Conservation (phyloP, 169 alveolate species). For the Prorocentrum cordatum region DNA sequence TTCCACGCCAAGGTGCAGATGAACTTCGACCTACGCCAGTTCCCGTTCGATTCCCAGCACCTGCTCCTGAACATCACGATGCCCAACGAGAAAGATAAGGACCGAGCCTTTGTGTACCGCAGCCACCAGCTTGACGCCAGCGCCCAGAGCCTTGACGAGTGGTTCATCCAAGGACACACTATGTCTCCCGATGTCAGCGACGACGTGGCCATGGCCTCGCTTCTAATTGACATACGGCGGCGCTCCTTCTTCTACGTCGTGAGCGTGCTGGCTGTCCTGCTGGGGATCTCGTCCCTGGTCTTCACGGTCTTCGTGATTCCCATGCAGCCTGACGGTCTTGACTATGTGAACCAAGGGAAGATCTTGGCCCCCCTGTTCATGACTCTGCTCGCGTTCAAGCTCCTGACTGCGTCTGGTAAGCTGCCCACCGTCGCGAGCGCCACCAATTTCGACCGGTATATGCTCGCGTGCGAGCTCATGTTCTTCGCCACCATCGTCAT, state of each 20-base stretch:
- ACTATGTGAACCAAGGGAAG: neutral
- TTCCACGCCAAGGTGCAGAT: too few species aligned
- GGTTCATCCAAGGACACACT: neutral
- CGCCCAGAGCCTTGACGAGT: constrained; percentile 10
- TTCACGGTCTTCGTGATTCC: neutral
- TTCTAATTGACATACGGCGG: neutral
- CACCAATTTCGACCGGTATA: constrained; percentile 42
- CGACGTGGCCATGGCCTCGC: neutral
- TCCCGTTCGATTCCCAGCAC: constrained; percentile 36
- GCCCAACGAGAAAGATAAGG: constrained; percentile 40
- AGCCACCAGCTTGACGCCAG: neutral
- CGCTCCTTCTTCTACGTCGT: constrained; percentile 44
- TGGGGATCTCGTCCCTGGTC: constrained; percentile 44
- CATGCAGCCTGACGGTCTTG: neutral
- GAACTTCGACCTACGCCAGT: too few species aligned
- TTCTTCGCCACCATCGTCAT: constrained; percentile 35
- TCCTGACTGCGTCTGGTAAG: constrained; percentile 62
- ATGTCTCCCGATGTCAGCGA: neutral
- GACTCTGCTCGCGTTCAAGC: constrained; percentile 52
- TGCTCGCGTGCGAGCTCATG: constrained; percentile 19
- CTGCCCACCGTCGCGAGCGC: constrained; percentile 57
- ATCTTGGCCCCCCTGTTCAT: constrained; percentile 21
- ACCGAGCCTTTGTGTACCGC: constrained; percentile 34
- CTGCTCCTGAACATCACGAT: constrained; percentile 31
- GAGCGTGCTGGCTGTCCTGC: constrained; percentile 34